Evolutionary conservation across 1,284 basidiomycete species (phyloP), one percentile per base, ranked within the genome.

Genomic region (Clitocybe nebularis): DNA sequence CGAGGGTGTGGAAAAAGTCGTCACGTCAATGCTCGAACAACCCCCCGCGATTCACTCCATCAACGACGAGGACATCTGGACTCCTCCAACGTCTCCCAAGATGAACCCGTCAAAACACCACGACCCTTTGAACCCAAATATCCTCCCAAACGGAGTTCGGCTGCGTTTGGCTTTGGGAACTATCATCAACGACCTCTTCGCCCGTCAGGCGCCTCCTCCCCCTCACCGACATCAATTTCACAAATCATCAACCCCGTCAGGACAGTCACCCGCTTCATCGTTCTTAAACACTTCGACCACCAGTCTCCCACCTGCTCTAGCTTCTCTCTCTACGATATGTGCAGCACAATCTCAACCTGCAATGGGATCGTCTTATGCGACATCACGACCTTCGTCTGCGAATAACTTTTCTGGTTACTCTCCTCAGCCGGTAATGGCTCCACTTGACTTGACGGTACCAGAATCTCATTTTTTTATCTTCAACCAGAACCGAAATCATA

Each of bases 171-270:
- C 81, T 1, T 66, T 89, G 24, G 77, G 77, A 1, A 82, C 82
- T 0, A 75, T 89, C 35, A 72, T 88, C 53, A 89, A 89, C 50
- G 86, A 89, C 54, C 64, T 90, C 5, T 89, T 89, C 53, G 80
- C 84, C 16, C 74, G 86, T 14, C 79, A 83, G 54, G 71, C 77
- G 0, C 80, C 81, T 1, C 66, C 71, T 2, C 69, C 72, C 8
- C 72, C 74, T 1, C 71, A 72, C 50, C 68, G 74, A 40, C 70
- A 72, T 41, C 69, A 67, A 41, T 59, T 61, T 21, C 61, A 69
- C 19, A 60, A 49, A 39, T 51, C 46, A 5, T 41, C 50, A 8
- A 41, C 58, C 16, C 43, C 30, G 9, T 41, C 39, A 11, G 30
- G 30, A 13, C 39, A 33, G 14, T 41, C 39, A 10, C 19, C 57